Evolutionary conservation across 2,329 filamentous ascomycete genomes (phyloP).

Genomic region (Penicillium palitans): DNA sequence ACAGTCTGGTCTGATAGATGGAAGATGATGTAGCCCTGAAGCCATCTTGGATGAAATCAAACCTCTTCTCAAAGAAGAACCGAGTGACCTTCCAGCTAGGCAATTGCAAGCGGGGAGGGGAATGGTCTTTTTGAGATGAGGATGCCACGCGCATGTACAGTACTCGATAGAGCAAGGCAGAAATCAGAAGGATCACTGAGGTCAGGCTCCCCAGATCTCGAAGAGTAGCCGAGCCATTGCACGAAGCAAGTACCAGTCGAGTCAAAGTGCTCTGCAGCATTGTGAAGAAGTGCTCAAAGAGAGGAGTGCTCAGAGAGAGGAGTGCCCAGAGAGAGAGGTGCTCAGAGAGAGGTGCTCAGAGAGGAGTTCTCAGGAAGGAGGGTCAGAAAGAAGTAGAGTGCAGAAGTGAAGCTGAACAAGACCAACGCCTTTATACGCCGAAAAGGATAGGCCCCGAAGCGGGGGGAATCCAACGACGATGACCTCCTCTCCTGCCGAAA

Average conservation of each 20-base stretch:
- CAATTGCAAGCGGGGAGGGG: not conserved
- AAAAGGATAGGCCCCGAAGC: not conserved
- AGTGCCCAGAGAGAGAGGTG: too few relatives aligned
- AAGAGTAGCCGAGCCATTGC: not conserved
- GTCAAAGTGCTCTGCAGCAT: slow-evolving; percentile 1
- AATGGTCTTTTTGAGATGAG: not conserved
- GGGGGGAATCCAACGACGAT: not conserved
- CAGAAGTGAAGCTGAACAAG: not conserved
- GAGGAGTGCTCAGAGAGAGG: too few relatives aligned
- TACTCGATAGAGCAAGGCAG: not conserved
- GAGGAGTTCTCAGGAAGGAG: too few relatives aligned
- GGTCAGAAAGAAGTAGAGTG: not conserved
- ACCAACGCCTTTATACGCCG: not conserved
- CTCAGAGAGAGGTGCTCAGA: too few relatives aligned
- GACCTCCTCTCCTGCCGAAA: not conserved
- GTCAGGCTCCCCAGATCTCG: not conserved
- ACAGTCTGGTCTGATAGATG: slow-evolving; percentile 6
- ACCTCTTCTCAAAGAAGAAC: slow-evolving; percentile 1
- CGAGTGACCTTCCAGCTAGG: not conserved
- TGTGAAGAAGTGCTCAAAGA: not conserved
- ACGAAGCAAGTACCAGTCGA: not conserved
- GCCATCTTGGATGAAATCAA: slow-evolving; percentile 1
- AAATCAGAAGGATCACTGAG: not conserved
- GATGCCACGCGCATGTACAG: not conserved
- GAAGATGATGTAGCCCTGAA: slow-evolving; percentile 2